Percentiles rank a stretch among this genome's conserved stretches.
Evolutionary conservation across 2,329 filamentous ascomycete species (phyloP).

Genomic region (Phialophora chinensis): DNA sequence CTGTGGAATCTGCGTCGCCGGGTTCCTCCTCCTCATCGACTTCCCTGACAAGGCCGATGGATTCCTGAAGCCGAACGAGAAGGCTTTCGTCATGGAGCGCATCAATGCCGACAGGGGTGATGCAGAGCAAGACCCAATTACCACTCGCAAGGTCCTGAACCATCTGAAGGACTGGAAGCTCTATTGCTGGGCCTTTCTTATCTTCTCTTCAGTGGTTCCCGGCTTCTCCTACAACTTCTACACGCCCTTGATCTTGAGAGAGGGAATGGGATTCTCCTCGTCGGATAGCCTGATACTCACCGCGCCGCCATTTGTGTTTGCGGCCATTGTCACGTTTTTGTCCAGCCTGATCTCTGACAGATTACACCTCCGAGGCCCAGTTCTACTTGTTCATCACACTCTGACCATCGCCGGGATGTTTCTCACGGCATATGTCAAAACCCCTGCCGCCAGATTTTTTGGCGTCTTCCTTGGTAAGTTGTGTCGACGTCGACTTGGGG

Average conservation of each 20-base stretch:
- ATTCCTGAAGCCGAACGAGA: slow-evolving; percentile 40
- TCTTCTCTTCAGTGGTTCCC: slow-evolving; percentile 37
- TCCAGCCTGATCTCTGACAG: slow-evolving; percentile 39
- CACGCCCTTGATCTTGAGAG: slow-evolving; percentile 45
- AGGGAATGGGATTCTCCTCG: slow-evolving; percentile 47
- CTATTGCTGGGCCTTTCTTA: slow-evolving; percentile 34
- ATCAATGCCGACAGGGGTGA: slow-evolving; percentile 49
- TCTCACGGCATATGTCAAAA: slow-evolving; percentile 31
- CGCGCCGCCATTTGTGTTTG: slow-evolving; percentile 46
- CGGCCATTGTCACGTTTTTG: slow-evolving; percentile 45
- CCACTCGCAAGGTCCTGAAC: slow-evolving; percentile 37
- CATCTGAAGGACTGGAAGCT: slow-evolving; percentile 47
- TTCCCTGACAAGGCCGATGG: slow-evolving; percentile 44
- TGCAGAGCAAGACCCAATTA: slow-evolving; percentile 42
- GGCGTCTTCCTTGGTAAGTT: slow-evolving; percentile 32
- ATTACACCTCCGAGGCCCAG: slow-evolving; percentile 31
- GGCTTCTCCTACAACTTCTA: slow-evolving; percentile 47
- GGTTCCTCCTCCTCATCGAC: slow-evolving; percentile 50
- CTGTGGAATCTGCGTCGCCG: slow-evolving; percentile 42
- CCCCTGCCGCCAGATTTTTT: slow-evolving; percentile 30
- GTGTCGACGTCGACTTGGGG: slow-evolving; percentile 39
- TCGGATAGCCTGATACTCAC: slow-evolving; percentile 44
- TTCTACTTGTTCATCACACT: slow-evolving; percentile 33
- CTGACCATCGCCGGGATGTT: slow-evolving; percentile 32
- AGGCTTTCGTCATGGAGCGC: slow-evolving; percentile 44